A percentile compares a stretch with the other conserved stretches of the same genome.
Conservation (phyloP, 2,329 filamentous ascomycete genomes). For the Lachnum nothofagi region DNA sequence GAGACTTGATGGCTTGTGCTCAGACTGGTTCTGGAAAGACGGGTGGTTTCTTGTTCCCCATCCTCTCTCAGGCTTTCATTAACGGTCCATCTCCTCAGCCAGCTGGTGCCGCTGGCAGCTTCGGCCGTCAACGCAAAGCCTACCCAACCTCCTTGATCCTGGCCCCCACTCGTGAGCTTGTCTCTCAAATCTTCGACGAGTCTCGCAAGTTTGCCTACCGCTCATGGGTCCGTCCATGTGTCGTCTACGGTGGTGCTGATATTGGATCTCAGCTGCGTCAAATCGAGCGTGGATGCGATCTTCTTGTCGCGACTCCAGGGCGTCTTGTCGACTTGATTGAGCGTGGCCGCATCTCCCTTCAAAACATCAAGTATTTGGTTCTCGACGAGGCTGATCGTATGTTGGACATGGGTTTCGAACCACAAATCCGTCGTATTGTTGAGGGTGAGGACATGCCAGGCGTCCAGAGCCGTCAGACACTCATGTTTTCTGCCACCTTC, state of each 20-base stretch:
- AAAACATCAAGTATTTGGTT: conserved; percentile 98
- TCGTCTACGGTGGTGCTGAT: conserved; percentile 98
- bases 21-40: conserved; percentile 99
- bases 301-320: conserved; percentile 93
- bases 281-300: conserved; percentile 95
- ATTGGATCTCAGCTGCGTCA: conserved; percentile 97
- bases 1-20: conserved; percentile 98
- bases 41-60: conserved; percentile 98
- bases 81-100: conserved; percentile 74
- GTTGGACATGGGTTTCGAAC: conserved; percentile 99
- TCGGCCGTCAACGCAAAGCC: conserved; percentile 92
- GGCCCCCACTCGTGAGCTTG: conserved; percentile 94
- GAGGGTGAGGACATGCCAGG: conserved; percentile 96
- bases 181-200: conserved; percentile 98
- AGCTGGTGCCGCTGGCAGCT: conserved; percentile 60
- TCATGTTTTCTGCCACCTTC: conserved; percentile 99
- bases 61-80: conserved; percentile 93
- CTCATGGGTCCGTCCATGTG: conserved; percentile 96
- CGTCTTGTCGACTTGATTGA: conserved; percentile 97
- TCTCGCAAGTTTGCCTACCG: conserved; percentile 97
- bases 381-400: conserved; percentile 99
- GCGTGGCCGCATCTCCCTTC: conserved; percentile 93
- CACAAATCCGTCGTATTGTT: conserved; percentile 96
- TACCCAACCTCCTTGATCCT: conserved; percentile 95
- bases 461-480: conserved; percentile 81